Evolutionary conservation across 2,329 filamentous ascomycete genomes (phyloP), one percentile per base, ranked within the genome.

Genomic region (Nothophaeocryptopus gaeumannii): DNA sequence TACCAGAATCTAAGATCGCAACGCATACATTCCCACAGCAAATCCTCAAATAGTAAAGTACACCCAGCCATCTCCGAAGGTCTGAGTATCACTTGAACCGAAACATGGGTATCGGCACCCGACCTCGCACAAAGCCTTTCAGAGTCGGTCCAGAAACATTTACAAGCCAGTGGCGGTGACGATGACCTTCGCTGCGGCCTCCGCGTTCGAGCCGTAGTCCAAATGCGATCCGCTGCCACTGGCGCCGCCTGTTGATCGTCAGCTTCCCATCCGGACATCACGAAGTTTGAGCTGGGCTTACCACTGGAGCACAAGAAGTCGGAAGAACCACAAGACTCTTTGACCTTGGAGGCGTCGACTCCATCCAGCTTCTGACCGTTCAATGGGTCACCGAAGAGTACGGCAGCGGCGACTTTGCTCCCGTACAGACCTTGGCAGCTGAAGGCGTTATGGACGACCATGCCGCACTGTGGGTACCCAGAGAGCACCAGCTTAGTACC

Each of bases 381-480:
- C 37, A 62, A 47, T 5, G 62, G 62, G 36, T 65, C 63, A 8
- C 63, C 63, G 43, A 63, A 65, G 16, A 54, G 55, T 8, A 63
- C 59, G 2, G 58, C 58, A n/a, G 59, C 63, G 16, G 61, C 59
- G 20, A 63, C 53, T 20, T 58, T 56, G 40, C 46, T 47, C n/a
- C 58, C 55, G 36, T 59, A 51, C 26, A 63, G 37, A 12, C 52
- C 49, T 16, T 53, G 46, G 26, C 37, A 20, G 13, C 40, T 43
- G 30, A 57, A 39, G 26, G 58, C 57, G 34, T 58, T 55, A 48
- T 59, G 56, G 8, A 56, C 50, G 38, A 55, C 54, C 55, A 54
- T 51, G 5, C 39, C 51, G 20, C 58, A 56, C 42, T 59, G 57
- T 5, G 47, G 53, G 46, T 61, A 61, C 15, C 55, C 58, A 4